These are phyloP conservation scores for Phytophthora foliorum DNA, from an alignment of 352 stramenopile species.

Conservation along the genomic window DNA sequence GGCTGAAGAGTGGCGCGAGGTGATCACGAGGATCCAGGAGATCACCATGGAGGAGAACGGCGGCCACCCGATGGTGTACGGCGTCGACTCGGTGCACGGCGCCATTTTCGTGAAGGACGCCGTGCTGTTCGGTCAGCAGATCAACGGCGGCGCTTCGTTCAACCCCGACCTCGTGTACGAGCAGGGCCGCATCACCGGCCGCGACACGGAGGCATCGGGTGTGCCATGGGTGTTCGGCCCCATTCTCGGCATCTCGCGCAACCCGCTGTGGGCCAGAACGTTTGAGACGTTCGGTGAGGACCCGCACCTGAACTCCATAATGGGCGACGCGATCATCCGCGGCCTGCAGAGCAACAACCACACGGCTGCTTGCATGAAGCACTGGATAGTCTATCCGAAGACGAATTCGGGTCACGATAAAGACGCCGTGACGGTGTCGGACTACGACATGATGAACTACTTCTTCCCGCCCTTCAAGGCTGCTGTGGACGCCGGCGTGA, in stretches of 20 bases:
- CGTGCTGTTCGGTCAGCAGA: conserved; percentile 62
- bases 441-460: conserved; percentile 77
- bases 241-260: conserved; percentile 77
- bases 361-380: conserved; percentile 85
- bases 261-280: conserved; percentile 85
- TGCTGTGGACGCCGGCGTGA: conserved; percentile 66
- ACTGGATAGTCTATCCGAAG: conserved; percentile 80
- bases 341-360: conserved; percentile 75
- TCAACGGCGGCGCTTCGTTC: conserved; percentile 78
- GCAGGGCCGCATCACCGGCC: conserved; percentile 68
- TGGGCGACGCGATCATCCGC: conserved; percentile 49
- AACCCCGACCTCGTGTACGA: conserved; percentile 69
- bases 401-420: conserved; percentile 77
- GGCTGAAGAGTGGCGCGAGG: conserved; percentile 66
- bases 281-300: conserved; percentile 95
- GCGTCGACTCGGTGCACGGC: conserved; percentile 90
- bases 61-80: conserved; percentile 74
- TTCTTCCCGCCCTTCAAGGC: conserved; percentile 78
- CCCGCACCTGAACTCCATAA: conserved; percentile 71
- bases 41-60: conserved; percentile 58
- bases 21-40: conserved; percentile 74
- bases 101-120: conserved; percentile 84
- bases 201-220: conserved; percentile 81
- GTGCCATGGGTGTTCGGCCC: conserved; percentile 91
- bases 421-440: conserved; percentile 61